phyloP scores from a whole-genome alignment of 2,329 filamentous ascomycete species.

The Trichoderma semiorbis region DNA sequence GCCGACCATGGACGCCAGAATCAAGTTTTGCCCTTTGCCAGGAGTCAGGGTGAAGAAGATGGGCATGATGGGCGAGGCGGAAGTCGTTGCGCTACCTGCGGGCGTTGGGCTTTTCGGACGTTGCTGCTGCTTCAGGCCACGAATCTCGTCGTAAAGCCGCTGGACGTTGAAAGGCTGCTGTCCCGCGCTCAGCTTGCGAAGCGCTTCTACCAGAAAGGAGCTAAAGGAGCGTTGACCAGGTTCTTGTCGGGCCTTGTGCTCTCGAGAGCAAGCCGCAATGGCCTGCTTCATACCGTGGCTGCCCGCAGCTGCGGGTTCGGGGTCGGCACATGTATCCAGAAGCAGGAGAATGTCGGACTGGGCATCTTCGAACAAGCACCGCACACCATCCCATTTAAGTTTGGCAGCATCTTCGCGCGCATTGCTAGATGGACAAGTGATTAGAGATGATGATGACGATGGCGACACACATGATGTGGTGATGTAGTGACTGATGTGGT shows the following conservation, averaged over 20 bases:
- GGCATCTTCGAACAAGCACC: slow-evolving; percentile 59
- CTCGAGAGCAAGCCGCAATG: slow-evolving; percentile 57
- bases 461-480: slow-evolving; percentile 27
- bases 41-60: slow-evolving; percentile 55
- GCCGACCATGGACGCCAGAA: slow-evolving; percentile 46
- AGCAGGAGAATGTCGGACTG: slow-evolving; percentile 61
- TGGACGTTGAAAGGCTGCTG: slow-evolving; percentile 55
- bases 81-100: slow-evolving; percentile 39
- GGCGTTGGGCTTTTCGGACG: slow-evolving; percentile 39
- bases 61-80: slow-evolving; percentile 38
- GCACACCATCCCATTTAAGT: slow-evolving; percentile 61
- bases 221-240: slow-evolving; percentile 54
- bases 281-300: slow-evolving; percentile 59
- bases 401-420: slow-evolving; percentile 55
- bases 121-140: slow-evolving; percentile 39
- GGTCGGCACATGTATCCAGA: slow-evolving; percentile 58
- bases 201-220: slow-evolving; percentile 51
- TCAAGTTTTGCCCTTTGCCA: slow-evolving; percentile 50
- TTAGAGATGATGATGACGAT: slow-evolving; percentile 3
- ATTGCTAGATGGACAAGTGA: slow-evolving; percentile 42
- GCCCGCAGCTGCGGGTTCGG: slow-evolving; percentile 48
- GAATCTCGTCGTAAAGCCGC: slow-evolving; percentile 54
- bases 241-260: slow-evolving; percentile 44
- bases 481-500: slow-evolving; percentile 34
- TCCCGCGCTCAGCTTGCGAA: slow-evolving; percentile 48